phyloP scores from a whole-genome alignment of 2,329 filamentous ascomycete species.

The Emericellopsis cladophorae region DNA sequence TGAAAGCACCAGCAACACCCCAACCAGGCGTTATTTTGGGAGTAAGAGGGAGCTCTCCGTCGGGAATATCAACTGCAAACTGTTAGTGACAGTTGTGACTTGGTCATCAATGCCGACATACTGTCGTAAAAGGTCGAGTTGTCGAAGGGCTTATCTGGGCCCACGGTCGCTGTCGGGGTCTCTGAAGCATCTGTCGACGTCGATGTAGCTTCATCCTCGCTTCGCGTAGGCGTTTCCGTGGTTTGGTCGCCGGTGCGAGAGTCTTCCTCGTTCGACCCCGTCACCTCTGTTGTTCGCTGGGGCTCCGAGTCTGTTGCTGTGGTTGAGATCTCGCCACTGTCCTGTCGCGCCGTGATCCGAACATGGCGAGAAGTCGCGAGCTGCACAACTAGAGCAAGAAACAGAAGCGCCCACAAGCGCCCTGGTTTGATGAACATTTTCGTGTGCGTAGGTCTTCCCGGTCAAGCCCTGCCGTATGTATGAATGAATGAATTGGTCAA shows the following conservation, averaged over 20 bases:
- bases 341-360: constrained; percentile 19
- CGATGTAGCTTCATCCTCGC: not conserved
- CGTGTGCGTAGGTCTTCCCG: not conserved
- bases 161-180: constrained; percentile 7
- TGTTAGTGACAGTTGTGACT: not conserved
- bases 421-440: constrained; percentile 20
- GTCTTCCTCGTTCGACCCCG: constrained; percentile 2
- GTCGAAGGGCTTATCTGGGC: constrained; percentile 6
- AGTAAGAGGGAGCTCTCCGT: constrained; percentile 52
- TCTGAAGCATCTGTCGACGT: constrained; percentile 5
- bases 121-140: constrained; percentile 20
- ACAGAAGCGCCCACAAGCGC: constrained; percentile 23
- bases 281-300: constrained; percentile 1
- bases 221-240: constrained; percentile 3
- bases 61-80: constrained; percentile 16
- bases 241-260: constrained; percentile 3
- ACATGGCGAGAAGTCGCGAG: constrained; percentile 19
- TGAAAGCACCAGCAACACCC: constrained; percentile 63
- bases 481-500: too few species aligned
- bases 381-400: constrained; percentile 20
- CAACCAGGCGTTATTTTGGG: constrained; percentile 71
- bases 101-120: constrained; percentile 7
- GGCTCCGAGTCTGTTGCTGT: not conserved
- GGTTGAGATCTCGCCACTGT: constrained; percentile 7
- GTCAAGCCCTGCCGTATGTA: not conserved